Evolutionary conservation across 495 filamentous ascomycete species (phyloP).

Genomic region (Tetracladium setigerum): DNA sequence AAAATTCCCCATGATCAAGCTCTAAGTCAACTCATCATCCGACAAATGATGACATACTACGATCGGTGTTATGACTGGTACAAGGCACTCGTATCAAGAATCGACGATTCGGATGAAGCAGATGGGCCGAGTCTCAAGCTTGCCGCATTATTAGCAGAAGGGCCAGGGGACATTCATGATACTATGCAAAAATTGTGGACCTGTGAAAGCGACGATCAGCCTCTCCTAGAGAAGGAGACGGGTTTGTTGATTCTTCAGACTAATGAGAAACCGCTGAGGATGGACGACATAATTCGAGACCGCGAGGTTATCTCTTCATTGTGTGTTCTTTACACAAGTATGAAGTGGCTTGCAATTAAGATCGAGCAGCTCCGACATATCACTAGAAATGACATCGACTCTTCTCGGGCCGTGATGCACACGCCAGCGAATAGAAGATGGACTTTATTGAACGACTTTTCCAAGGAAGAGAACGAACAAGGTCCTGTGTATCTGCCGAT

Average conservation of each 20-base stretch:
- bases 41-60: conserved; percentile 82
- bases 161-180: conserved; percentile 59
- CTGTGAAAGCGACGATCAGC: conserved; percentile 31
- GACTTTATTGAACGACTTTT: conserved; percentile 63
- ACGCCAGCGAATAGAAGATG: conserved; percentile 59
- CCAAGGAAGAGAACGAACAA: conserved; percentile 18
- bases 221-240: conserved; percentile 56
- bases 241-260: conserved; percentile 56
- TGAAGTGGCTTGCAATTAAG: conserved; percentile 92
- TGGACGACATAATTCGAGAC: conserved; percentile 81
- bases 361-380: conserved; percentile 69
- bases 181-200: conserved; percentile 57
- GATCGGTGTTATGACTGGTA: conserved; percentile 89
- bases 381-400: conserved; percentile 46
- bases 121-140: conserved; percentile 65
- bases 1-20: conserved; percentile 94
- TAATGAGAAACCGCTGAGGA: conserved; percentile 54
- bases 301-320: conserved; percentile 75
- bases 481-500: conserved; percentile 78
- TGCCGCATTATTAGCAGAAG: conserved; percentile 60
- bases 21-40: conserved; percentile 85
- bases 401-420: conserved; percentile 36
- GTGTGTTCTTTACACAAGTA: conserved; percentile 88
- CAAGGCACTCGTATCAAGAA: conserved; percentile 56
- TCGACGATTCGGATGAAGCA: conserved; percentile 33